phyloP scores from a whole-genome alignment of 2,329 filamentous ascomycete species.

The Calonectria crousiana region DNA sequence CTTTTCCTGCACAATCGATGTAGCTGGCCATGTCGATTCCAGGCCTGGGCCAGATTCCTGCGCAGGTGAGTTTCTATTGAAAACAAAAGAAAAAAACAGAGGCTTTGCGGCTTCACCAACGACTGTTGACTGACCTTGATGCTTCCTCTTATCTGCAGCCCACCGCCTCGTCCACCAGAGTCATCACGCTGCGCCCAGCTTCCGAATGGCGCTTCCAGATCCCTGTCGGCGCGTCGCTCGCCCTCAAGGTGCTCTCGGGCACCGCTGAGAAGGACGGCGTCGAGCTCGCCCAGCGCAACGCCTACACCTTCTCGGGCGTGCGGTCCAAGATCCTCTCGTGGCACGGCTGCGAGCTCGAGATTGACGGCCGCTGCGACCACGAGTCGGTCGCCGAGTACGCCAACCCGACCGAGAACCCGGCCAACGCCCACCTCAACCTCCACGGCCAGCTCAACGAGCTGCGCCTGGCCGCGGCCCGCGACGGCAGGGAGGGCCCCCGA shows the following conservation, averaged over 20 bases:
- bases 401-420: constrained; percentile 82
- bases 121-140: constrained; percentile 2
- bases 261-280: constrained; percentile 95
- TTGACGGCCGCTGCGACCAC: constrained; percentile 70
- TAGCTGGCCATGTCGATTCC: constrained; percentile 75
- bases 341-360: constrained; percentile 88
- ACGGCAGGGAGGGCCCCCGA: constrained; percentile 74
- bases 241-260: constrained; percentile 77
- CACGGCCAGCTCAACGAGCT: constrained; percentile 87
- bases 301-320: constrained; percentile 83
- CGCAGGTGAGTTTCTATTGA: constrained; percentile 60
- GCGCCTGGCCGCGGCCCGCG: constrained; percentile 70
- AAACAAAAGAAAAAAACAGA: neutral
- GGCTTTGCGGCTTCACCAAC: neutral
- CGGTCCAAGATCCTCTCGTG: constrained; percentile 94
- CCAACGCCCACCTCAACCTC: constrained; percentile 84
- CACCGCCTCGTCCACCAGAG: constrained; percentile 57
- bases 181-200: constrained; percentile 68
- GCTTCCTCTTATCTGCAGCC: constrained; percentile 44
- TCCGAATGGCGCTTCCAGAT: constrained; percentile 87
- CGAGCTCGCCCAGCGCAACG: constrained; percentile 84
- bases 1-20: constrained; percentile 43
- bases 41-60: constrained; percentile 76
- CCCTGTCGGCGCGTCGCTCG: constrained; percentile 59
- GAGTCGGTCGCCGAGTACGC: constrained; percentile 71